Conservation (phyloP, 176 grass and related monocot genomes). For the Zea luxurians region DNA sequence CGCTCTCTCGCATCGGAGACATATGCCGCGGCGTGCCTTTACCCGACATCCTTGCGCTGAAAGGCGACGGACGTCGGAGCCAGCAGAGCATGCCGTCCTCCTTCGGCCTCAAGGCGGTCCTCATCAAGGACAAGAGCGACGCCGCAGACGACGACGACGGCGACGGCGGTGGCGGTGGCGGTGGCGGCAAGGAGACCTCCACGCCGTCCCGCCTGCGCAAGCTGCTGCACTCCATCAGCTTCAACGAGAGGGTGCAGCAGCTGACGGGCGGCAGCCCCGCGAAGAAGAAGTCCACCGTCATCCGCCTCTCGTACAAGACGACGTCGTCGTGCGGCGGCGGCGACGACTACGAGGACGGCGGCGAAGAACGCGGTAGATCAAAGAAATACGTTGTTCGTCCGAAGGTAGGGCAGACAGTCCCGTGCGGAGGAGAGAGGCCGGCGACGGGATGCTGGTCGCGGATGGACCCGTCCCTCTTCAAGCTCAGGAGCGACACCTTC, state of each 20-base stretch:
- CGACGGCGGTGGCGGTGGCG: too few relatives aligned
- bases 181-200: slow-evolving; percentile 41
- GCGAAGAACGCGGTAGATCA: slow-evolving; percentile 37
- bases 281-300: slow-evolving; percentile 78
- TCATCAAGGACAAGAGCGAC: too few relatives aligned
- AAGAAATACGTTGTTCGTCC: slow-evolving; percentile 78
- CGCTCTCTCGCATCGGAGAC: slow-evolving; percentile 61
- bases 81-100: slow-evolving; percentile 49
- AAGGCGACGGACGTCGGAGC: slow-evolving; percentile 51
- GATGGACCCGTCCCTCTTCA: slow-evolving; percentile 84
- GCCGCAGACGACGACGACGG: too few relatives aligned
- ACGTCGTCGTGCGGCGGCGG: slow-evolving; percentile 39
- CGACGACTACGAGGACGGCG: slow-evolving; percentile 50
- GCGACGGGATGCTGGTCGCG: slow-evolving; percentile 66
- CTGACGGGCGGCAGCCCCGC: slow-evolving; percentile 50
- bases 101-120: slow-evolving; percentile 45
- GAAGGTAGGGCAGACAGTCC: slow-evolving; percentile 66
- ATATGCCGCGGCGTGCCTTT: slow-evolving; percentile 44
- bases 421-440: slow-evolving; percentile 52
- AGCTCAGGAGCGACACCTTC: slow-evolving; percentile 88
- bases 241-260: slow-evolving; percentile 71
- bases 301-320: slow-evolving; percentile 82
- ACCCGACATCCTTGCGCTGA: slow-evolving; percentile 34
- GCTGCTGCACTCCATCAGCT: slow-evolving; percentile 77
- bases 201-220: slow-evolving; percentile 54